Percentiles rank a stretch among this genome's conserved stretches.
Evolutionary conservation across 2,329 filamentous ascomycete species (phyloP).

Genomic region (Lasiodiplodia gonubiensis): DNA sequence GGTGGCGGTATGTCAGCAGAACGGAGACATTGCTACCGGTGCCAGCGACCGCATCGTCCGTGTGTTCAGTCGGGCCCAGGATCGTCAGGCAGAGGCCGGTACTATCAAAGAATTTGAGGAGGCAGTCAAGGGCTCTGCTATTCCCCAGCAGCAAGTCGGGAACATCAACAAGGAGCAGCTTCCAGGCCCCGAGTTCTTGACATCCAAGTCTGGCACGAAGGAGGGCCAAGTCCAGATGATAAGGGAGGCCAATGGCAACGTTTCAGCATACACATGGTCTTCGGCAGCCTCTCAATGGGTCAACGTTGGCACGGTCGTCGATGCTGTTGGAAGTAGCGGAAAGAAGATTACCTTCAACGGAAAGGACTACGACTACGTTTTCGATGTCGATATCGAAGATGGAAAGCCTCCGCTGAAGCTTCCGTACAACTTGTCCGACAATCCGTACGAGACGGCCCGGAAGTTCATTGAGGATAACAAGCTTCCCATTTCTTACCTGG

Average conservation of each 20-base stretch:
- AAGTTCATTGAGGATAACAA: slow-evolving; percentile 92
- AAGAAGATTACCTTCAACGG: slow-evolving; percentile 69
- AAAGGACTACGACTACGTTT: slow-evolving; percentile 93
- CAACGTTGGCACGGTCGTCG: slow-evolving; percentile 91
- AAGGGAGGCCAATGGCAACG: slow-evolving; percentile 76
- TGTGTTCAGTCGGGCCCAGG: slow-evolving; percentile 76
- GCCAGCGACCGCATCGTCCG: slow-evolving; percentile 87
- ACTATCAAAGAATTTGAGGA: slow-evolving; percentile 78
- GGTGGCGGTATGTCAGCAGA: slow-evolving; percentile 80
- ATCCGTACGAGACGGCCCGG: slow-evolving; percentile 87
- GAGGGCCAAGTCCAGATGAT: slow-evolving; percentile 97
- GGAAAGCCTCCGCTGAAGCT: slow-evolving; percentile 90
- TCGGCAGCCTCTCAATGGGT: slow-evolving; percentile 70
- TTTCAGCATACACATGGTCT: slow-evolving; percentile 91
- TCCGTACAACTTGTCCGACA: slow-evolving; percentile 91
- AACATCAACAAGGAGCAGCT: slow-evolving; percentile 88
- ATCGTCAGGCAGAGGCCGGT: slow-evolving; percentile 72
- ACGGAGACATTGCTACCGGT: slow-evolving; percentile 91
- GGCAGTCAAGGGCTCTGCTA: slow-evolving; percentile 79
- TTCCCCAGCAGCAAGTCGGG: slow-evolving; percentile 81
- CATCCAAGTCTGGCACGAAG: slow-evolving; percentile 83
- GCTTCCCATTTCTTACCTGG: slow-evolving; percentile 83
- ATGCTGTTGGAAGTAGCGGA: slow-evolving; percentile 81
- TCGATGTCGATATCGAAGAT: slow-evolving; percentile 95
- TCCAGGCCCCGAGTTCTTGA: slow-evolving; percentile 85